phyloP scores from a whole-genome alignment of 306 rosid genomes.

The Dicorynia guianensis region DNA sequence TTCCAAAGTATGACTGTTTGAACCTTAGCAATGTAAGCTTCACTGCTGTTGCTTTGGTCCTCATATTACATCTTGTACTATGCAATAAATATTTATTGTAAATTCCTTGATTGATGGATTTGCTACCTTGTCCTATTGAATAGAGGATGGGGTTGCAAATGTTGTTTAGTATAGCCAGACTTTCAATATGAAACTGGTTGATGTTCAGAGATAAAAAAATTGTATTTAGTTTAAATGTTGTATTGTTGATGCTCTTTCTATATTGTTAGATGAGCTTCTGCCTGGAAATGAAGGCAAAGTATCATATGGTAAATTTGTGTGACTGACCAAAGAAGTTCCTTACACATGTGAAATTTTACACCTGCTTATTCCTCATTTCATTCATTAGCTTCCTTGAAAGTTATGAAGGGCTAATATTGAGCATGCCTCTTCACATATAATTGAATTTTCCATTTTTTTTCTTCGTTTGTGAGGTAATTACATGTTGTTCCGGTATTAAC shows the following conservation, averaged over 20 bases:
- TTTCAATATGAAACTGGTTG: conserved; percentile 31
- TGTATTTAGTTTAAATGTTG: neutral
- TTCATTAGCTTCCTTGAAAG: conserved; percentile 29
- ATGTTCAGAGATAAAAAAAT: neutral
- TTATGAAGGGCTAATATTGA: conserved; percentile 17
- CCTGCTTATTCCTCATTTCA: neutral
- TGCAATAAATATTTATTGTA: neutral
- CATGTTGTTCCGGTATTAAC: conserved; percentile 23
- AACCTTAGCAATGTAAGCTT: conserved; percentile 83
- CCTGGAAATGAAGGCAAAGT: neutral
- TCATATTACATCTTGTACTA: conserved; percentile 12
- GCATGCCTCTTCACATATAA: conserved; percentile 30
- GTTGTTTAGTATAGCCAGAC: conserved; percentile 11
- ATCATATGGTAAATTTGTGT: neutral
- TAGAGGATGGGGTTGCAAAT: conserved; percentile 27
- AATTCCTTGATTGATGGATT: neutral
- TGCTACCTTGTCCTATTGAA: conserved; percentile 28
- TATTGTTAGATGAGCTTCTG: neutral
- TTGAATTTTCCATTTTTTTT: conserved; percentile 29
- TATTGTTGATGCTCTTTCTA: too few species aligned
- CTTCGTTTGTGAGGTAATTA: conserved; percentile 20
- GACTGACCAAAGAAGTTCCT: neutral
- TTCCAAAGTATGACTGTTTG: conserved; percentile 95
- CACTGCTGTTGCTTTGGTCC: conserved; percentile 39
- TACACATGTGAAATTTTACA: neutral